phyloP scores from a whole-genome alignment of 1,139 yeast genomes.

The Taphrina communis region DNA sequence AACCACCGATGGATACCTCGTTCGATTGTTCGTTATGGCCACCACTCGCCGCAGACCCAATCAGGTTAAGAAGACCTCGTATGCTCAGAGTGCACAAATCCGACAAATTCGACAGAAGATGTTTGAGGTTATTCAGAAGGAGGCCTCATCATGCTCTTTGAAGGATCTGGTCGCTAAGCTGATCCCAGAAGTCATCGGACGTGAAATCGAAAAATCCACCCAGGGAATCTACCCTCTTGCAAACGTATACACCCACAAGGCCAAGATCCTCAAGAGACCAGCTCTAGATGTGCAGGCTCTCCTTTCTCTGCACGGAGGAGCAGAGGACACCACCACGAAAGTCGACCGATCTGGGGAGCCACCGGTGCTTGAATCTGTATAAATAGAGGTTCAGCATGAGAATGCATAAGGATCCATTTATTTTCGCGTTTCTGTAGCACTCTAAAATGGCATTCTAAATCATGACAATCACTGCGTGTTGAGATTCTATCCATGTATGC shows the following conservation, averaged over 20 bases:
- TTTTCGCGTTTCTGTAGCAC: constrained; percentile 28
- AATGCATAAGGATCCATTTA: constrained; percentile 8
- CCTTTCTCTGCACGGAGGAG: constrained; percentile 86
- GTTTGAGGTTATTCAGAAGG: constrained; percentile 83
- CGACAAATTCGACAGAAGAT: constrained; percentile 86
- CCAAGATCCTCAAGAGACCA: constrained; percentile 88
- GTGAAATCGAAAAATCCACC: constrained; percentile 86
- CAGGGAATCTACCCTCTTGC: constrained; percentile 86
- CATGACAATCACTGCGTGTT: not conserved
- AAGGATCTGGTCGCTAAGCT: constrained; percentile 87
- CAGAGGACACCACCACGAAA: constrained; percentile 82
- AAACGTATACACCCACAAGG: constrained; percentile 91
- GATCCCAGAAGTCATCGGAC: constrained; percentile 89
- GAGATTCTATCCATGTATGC: not conserved
- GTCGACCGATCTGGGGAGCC: constrained; percentile 81
- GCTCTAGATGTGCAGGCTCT: constrained; percentile 88
- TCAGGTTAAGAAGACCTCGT: constrained; percentile 89
- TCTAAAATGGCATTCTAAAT: constrained; percentile 20
- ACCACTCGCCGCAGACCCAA: constrained; percentile 90
- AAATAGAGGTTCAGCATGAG: constrained; percentile 47
- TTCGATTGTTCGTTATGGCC: constrained; percentile 87
- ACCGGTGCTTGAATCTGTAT: constrained; percentile 83
- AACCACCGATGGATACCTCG: constrained; percentile 88
- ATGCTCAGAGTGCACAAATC: constrained; percentile 89
- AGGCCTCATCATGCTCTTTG: constrained; percentile 80